phyloP scores from a whole-genome alignment of 768 basidiomycete genomes.

The Lentinula guzmanii region DNA sequence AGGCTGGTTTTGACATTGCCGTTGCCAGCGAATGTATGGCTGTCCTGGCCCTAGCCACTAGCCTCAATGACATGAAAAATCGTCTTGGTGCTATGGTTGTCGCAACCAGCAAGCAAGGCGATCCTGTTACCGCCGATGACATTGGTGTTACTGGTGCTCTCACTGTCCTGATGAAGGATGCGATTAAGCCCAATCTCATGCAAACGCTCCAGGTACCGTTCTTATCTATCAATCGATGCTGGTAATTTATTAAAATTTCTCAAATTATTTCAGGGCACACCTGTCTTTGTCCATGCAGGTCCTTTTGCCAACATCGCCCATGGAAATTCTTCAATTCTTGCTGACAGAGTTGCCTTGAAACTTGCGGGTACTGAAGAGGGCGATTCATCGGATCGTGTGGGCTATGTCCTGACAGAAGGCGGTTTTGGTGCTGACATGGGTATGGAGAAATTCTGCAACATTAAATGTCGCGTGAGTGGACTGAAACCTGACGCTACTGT shows the following conservation, averaged over 20 bases:
- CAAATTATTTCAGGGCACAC: conserved; percentile 63
- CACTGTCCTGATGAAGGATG: conserved; percentile 96
- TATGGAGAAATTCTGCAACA: conserved; percentile 99
- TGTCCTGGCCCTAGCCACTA: conserved; percentile 86
- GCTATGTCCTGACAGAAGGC: conserved; percentile 97
- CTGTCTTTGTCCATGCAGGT: conserved; percentile 97
- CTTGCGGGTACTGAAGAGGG: conserved; percentile 94
- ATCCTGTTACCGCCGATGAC: conserved; percentile 93
- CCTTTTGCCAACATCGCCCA: conserved; percentile 99
- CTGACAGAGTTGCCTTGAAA: conserved; percentile 95
- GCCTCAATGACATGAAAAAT: conserved; percentile 86
- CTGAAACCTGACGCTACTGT: conserved; percentile 91
- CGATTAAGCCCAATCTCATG: conserved; percentile 99
- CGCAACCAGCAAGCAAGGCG: conserved; percentile 85
- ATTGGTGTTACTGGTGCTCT: conserved; percentile 93
- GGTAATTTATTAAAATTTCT: neutral
- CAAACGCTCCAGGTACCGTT: conserved; percentile 77
- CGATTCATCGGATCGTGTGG: conserved; percentile 71
- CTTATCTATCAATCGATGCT: neutral
- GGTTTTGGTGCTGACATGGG: conserved; percentile 99
- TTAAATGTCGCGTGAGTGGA: conserved; percentile 94
- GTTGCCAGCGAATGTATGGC: conserved; percentile 99
- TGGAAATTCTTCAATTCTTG: conserved; percentile 96
- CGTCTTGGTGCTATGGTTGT: conserved; percentile 96
- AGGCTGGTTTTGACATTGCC: conserved; percentile 93